Evolutionary conservation across 176 grass and related monocot species (phyloP), one percentile per base, ranked within the genome.

Genomic region (Paspalum notatum): DNA sequence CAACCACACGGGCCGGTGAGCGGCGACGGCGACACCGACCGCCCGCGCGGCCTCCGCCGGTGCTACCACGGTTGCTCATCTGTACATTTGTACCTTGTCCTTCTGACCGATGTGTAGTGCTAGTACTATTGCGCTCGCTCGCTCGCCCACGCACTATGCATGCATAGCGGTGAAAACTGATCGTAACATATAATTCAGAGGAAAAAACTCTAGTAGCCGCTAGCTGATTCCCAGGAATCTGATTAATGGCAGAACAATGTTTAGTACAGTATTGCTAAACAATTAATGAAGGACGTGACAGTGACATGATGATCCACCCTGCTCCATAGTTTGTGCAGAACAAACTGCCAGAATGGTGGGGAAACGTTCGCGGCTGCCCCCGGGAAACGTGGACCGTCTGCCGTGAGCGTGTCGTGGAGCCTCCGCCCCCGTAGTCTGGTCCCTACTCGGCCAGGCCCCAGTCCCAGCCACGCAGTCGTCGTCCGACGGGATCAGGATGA

Each of bases 371-470:
- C 68, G 6, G 8, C 52, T 20, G 32, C 17, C 76, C 21, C 39
- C 82, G 21, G 87, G 77, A 81, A 85, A 57, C 14, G 77, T 63
- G 87, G 77, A 42, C 63, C 45, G 46, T 21, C 9, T 84, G 76
- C 62, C 62, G 62, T 53, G 69, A 89, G 70, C 62, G 82, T 80
- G 82, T 80, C 70, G 66, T 13, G 68, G 15, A 15, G 49, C 12
- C 6, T 26, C 5, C 13, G 41, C 25, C 42, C 40, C n/a, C n/a
- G n/a, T n/a, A n/a, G n/a, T n/a, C n/a, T n/a, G n/a, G n/a, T n/a
- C n/a, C n/a, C n/a, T 32, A 32, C 32, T 32, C 32, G 32, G 2
- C 32, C 32, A 32, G 32, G 32, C 32, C 32, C 32, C 32, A 32
- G 32, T 32, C 32, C 32, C 32, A 32, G 32, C 32, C 32, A 32